Evolutionary conservation across 2,329 filamentous ascomycete genomes (phyloP), one percentile per base, ranked within the genome.

Genomic region (Penicillium paneum): DNA sequence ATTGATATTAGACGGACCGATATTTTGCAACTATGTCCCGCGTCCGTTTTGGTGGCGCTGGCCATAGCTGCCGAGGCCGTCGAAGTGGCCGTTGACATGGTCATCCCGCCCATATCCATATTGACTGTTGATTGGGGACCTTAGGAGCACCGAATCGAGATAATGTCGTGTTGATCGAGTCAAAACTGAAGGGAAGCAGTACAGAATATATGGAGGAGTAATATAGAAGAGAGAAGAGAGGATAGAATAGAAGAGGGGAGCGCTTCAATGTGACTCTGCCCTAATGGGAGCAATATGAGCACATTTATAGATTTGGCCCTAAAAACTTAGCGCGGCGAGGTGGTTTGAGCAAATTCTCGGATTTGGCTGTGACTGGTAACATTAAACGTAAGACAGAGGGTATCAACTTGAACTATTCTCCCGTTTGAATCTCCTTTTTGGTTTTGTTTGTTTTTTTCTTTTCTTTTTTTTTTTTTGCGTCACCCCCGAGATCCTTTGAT

Each of bases 401-500:
- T 53, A 53, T 53, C 50, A 53, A 43, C 38, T 28, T 47, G 31
- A 26, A 32, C 42, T 32, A 49, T 49, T 42, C 26, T 49, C 47
- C n/a, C 15, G 28, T 32, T 42, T 44, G 29, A 44, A 34, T 32
- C 29, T 42, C 10, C 24, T 42, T 41, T 41, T 28, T 28, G 11
- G 7, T 38, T 21, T 32, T 21, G 29, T 50, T 12, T 28, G 19
- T 3, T 12, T 36, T 11, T 13, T 15, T 8, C 12, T 32, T 34
- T 52, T 10, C 8, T 21, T 31, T 36, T 36, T 31, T 11, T 8
- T 13, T 21, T 45, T 19, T n/a, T 39, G 28, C 39, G 31, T 62
- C 48, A 64, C 32, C 43, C 50, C 44, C 56, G 52, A 32, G 67
- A 64, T 41, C 83, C 83, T 68, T 87, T 84, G 42, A 97, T 86